phyloP scores from a whole-genome alignment of 352 stramenopile genomes.

The Pythium sp. region DNA sequence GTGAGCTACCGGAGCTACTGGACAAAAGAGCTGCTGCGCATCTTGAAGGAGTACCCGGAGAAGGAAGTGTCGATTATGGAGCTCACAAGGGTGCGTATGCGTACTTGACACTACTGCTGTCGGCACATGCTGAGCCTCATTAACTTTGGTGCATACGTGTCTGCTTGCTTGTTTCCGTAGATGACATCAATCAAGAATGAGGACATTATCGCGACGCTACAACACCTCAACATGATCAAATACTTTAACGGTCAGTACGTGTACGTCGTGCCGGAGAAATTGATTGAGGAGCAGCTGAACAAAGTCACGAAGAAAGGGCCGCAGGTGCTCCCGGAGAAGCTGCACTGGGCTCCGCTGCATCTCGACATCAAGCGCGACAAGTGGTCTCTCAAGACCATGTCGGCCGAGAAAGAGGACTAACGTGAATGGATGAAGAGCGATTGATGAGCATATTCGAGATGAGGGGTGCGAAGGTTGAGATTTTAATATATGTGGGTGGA shows the following conservation, averaged over 20 bases:
- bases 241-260: slow-evolving; percentile 99
- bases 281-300: slow-evolving; percentile 84
- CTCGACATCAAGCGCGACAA: slow-evolving; percentile 86
- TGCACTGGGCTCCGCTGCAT: slow-evolving; percentile 81
- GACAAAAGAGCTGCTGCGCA: slow-evolving; percentile 94
- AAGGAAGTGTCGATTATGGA: slow-evolving; percentile 94
- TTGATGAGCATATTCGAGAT: not conserved
- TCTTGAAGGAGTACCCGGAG: slow-evolving; percentile 82
- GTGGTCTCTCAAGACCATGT: slow-evolving; percentile 80
- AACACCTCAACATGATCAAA: slow-evolving; percentile 98
- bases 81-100: slow-evolving; percentile 88
- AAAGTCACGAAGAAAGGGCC: slow-evolving; percentile 79
- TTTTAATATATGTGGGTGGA: slow-evolving; percentile 3
- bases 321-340: slow-evolving; percentile 66
- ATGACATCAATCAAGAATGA: slow-evolving; percentile 94
- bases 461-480: not conserved
- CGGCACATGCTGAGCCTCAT: not conserved
- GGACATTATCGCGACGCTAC: slow-evolving; percentile 98
- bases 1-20: slow-evolving; percentile 99
- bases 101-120: not conserved
- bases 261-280: slow-evolving; percentile 92
- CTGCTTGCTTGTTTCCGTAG: slow-evolving; percentile 15
- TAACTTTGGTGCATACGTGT: not conserved
- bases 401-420: slow-evolving; percentile 71
- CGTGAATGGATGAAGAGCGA: not conserved